A percentile compares a stretch with the other conserved stretches of the same genome.
Evolutionary conservation across 805 yeast species (phyloP).

Genomic region (Metschnikowia lachancei): DNA sequence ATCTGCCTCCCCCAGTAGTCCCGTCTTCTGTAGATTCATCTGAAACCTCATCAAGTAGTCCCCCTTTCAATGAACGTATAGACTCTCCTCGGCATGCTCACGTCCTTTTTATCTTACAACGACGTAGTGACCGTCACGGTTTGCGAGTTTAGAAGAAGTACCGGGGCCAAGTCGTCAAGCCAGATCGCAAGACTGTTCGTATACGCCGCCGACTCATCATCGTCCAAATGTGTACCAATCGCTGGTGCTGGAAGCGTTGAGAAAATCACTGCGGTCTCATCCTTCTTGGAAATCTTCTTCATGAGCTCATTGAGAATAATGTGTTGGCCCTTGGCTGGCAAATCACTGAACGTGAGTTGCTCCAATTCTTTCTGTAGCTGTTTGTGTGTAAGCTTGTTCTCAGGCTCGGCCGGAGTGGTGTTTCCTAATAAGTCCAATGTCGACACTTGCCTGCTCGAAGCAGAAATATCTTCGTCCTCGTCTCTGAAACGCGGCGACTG

Average conservation of each 20-base stretch:
- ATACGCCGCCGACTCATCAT: constrained; percentile 68
- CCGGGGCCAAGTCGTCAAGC: constrained; percentile 81
- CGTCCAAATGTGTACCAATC: constrained; percentile 73
- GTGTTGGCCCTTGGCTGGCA: constrained; percentile 93
- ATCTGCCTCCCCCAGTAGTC: too few species aligned
- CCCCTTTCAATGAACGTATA: too few species aligned
- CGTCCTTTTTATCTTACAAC: too few species aligned
- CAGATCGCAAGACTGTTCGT: constrained; percentile 74
- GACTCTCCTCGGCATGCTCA: too few species aligned
- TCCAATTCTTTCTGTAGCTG: constrained; percentile 39
- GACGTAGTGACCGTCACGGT: constrained; percentile 97
- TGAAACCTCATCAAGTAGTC: too few species aligned
- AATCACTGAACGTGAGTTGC: constrained; percentile 63
- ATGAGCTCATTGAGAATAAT: constrained; percentile 83
- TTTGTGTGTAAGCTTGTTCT: constrained; percentile 27
- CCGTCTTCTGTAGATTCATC: too few species aligned
- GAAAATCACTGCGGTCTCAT: constrained; percentile 66
- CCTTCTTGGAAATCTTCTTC: constrained; percentile 54
- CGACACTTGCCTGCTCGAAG: constrained; percentile 4
- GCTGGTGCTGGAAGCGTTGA: constrained; percentile 90
- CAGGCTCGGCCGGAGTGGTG: neutral
- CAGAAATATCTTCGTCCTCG: constrained; percentile 20
- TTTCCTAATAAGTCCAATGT: neutral
- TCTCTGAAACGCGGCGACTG: constrained; percentile 35
- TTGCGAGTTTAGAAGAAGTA: constrained; percentile 80